Percentiles rank a stretch among this genome's conserved stretches.
Evolutionary conservation across 1,284 basidiomycete genomes (phyloP).

Genomic region (Austropuccinia psidii): DNA sequence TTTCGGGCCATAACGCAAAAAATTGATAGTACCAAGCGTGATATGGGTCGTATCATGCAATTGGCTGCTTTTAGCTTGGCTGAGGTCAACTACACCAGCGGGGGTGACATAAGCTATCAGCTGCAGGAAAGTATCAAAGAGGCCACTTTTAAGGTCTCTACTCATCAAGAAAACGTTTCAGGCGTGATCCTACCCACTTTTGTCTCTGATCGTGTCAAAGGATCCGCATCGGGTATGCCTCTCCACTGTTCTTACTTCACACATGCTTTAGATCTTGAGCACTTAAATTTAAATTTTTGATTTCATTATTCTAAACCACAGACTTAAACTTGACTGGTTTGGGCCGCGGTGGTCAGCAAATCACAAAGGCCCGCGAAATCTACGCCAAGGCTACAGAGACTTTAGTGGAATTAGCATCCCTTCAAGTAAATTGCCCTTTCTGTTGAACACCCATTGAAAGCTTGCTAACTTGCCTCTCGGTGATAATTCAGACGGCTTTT

Average conservation of each 20-base stretch:
- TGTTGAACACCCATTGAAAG: background rate
- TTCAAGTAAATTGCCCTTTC: slow-evolving; percentile 51
- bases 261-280: background rate
- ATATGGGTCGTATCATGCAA: slow-evolving; percentile 99
- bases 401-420: slow-evolving; percentile 88
- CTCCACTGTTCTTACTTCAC: slow-evolving; percentile 44
- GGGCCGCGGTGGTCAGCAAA: slow-evolving; percentile 92
- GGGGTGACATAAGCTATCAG: slow-evolving; percentile 89
- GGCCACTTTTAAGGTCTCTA: slow-evolving; percentile 84
- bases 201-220: slow-evolving; percentile 68
- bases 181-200: slow-evolving; percentile 96
- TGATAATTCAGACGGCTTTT: slow-evolving; percentile 72
- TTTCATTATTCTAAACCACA: slow-evolving; percentile 46
- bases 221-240: slow-evolving; percentile 54
- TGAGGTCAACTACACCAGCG: slow-evolving; percentile 91
- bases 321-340: slow-evolving; percentile 98
- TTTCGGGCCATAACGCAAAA: slow-evolving; percentile 55
- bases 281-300: background rate
- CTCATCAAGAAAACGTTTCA: slow-evolving; percentile 96
- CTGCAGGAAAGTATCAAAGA: slow-evolving; percentile 63
- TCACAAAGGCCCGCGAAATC: slow-evolving; percentile 83
- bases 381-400: slow-evolving; percentile 97
- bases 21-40: slow-evolving; percentile 86
- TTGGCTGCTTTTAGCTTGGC: slow-evolving; percentile 96
- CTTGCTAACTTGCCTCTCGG: background rate